Evolutionary conservation across 2,329 filamentous ascomycete species (phyloP).

Genomic region (Seiridium cupressi): DNA sequence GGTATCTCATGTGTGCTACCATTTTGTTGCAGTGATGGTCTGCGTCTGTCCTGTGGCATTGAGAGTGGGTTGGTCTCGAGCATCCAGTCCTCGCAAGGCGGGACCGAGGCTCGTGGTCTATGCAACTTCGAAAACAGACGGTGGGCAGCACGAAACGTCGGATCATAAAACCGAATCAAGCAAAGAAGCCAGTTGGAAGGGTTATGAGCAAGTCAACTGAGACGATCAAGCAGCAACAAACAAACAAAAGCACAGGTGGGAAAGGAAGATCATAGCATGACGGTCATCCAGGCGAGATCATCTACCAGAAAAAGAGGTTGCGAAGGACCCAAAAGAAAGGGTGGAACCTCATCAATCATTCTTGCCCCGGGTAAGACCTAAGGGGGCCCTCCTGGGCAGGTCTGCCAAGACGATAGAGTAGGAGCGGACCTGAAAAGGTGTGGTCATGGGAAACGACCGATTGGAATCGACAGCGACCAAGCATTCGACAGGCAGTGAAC

Average conservation of each 20-base stretch:
- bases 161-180: too few relatives aligned
- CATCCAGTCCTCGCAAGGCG: neutral
- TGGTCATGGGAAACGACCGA: neutral
- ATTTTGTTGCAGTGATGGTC: neutral
- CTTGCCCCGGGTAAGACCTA: neutral
- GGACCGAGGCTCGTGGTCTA: too few relatives aligned
- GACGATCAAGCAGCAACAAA: neutral
- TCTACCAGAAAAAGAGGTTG: neutral
- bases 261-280: too few relatives aligned
- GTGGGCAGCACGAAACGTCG: too few relatives aligned
- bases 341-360: neutral
- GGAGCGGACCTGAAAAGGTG: neutral
- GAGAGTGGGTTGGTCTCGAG: neutral
- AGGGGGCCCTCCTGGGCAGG: neutral
- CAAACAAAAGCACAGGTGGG: neutral
- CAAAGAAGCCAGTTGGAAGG: too few relatives aligned
- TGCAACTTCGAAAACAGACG: too few relatives aligned
- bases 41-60: neutral
- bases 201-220: neutral
- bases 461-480: neutral
- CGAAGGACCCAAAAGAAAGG: neutral
- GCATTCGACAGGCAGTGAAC: neutral
- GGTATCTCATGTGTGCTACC: too few relatives aligned
- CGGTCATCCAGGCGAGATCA: too few relatives aligned
- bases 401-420: constrained; percentile 5